phyloP scores from a whole-genome alignment of 768 basidiomycete species.

The Sutorius australiensis region DNA sequence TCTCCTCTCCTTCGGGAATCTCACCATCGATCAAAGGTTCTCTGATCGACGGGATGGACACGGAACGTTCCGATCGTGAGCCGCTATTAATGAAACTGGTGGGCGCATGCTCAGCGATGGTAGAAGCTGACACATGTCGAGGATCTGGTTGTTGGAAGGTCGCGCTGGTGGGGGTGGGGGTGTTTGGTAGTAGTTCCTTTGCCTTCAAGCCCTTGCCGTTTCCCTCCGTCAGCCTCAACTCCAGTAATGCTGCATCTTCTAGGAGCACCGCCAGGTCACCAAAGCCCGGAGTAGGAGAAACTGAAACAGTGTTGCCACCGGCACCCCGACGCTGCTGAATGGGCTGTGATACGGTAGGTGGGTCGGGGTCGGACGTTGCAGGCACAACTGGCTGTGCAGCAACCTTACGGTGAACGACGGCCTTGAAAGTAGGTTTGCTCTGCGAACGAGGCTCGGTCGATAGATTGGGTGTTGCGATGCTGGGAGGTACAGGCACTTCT shows the following conservation, averaged over 20 bases:
- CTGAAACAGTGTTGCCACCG: conserved; percentile 23
- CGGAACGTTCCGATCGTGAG: conserved; percentile 24
- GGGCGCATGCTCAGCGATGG: conserved; percentile 17
- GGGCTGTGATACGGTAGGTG: conserved; percentile 27
- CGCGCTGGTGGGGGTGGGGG: conserved; percentile 28
- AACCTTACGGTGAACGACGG: conserved; percentile 57
- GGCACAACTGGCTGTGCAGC: conserved; percentile 33
- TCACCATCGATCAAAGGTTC: conserved; percentile 25
- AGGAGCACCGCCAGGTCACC: conserved; percentile 54
- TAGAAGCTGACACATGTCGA: conserved; percentile 20
- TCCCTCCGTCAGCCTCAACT: conserved; percentile 49
- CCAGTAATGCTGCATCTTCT: conserved; percentile 56
- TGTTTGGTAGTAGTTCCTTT: conserved; percentile 13
- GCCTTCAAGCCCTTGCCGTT: conserved; percentile 19
- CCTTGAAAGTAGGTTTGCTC: conserved; percentile 40
- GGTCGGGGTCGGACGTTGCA: conserved; percentile 9
- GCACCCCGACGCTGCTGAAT: conserved; percentile 28
- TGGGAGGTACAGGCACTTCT: conserved; percentile 1
- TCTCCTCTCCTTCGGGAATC: conserved; percentile 26
- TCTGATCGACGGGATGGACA: conserved; percentile 30
- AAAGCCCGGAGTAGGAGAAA: conserved; percentile 44
- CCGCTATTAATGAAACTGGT: conserved; percentile 18
- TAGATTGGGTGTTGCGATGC: conserved; percentile 7
- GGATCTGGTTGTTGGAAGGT: conserved; percentile 22
- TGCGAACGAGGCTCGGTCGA: conserved; percentile 2